Base-by-base conservation (phyloP, 768 basidiomycete species). In the Tylopilus sp. region DNA sequence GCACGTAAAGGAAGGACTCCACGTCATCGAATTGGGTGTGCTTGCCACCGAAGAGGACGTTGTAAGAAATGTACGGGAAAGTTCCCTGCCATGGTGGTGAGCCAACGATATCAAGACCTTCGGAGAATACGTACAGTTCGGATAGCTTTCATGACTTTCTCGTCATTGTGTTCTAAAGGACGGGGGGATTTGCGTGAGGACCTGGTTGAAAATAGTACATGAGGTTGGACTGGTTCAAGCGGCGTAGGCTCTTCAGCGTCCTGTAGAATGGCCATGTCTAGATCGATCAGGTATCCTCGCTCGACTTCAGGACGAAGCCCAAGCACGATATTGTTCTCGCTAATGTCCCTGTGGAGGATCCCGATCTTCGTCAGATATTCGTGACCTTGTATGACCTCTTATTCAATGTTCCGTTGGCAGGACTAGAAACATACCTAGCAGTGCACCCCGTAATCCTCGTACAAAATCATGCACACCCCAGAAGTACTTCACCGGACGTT, bases 221-320 rank as follows among this genome's bases (percentile, higher is more conserved):
- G 3, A n/a, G 10, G 16, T n/a, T n/a, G n/a, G n/a, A n/a, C n/a
- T n/a, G n/a, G n/a, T n/a, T n/a, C n/a, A n/a, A n/a, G n/a, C n/a
- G n/a, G n/a, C n/a, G n/a, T n/a, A 6, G 42, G 31, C 7, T 44
- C 21, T 2, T 52, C 45, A 6, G 38, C 40, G 26, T 46, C 36
- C 40, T 49, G 52, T 3, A 41, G n/a, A 1, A 54, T 51, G 6
- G 53, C 55, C 54, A 56, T 52, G 25, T 73, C 67, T 2, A 72
- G 48, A 48, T 71, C 72, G 19, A 59, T 71, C 43, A 72, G 19
- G 33, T 68, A 72, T 1, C 69, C 71, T 34, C 54, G 25, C 31
- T 44, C 28, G 6, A 37, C 33, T 17, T 24, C 25, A n/a, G 43
- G 50, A 37, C 19, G 19, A n/a, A 52, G 7, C 0, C 34, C 43